Percentiles rank a stretch among this genome's conserved stretches.
These are phyloP conservation scores for Saccharata proteae DNA, from an alignment of 2,329 filamentous ascomycete species.

Conservation along the genomic window DNA sequence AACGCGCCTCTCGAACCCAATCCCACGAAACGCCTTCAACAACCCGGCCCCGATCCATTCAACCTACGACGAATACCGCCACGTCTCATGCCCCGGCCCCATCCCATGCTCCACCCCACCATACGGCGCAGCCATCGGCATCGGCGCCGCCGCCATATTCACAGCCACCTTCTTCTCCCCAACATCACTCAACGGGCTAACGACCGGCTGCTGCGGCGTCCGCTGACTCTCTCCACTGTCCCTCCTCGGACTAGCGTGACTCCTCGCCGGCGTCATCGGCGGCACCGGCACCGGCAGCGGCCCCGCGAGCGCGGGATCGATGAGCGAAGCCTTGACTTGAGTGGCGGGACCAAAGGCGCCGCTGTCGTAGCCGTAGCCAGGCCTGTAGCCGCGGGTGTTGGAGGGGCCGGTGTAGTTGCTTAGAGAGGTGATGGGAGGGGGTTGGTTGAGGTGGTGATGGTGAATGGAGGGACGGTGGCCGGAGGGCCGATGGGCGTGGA, in stretches of 20 bases:
- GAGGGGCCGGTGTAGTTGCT: conserved; percentile 6
- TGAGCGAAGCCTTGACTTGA: conserved; percentile 1
- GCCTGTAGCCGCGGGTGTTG: conserved; percentile 8
- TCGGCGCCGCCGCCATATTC: not conserved
- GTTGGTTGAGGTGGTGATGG: no score
- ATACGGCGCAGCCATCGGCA: not conserved
- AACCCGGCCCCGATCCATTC: no score
- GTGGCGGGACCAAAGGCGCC: conserved; percentile 7
- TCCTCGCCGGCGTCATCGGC: conserved; percentile 4
- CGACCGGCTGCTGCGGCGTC: conserved; percentile 7
- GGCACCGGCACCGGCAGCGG: conserved; percentile 1
- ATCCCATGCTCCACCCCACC: not conserved
- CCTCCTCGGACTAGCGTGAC: conserved; percentile 10
- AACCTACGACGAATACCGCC: conserved; percentile 6
- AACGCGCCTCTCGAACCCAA: no score
- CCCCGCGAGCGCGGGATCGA: not conserved
- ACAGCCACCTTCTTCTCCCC: conserved; percentile 2
- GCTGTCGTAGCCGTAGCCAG: conserved; percentile 8
- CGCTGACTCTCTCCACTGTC: conserved; percentile 19
- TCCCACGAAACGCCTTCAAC: no score
- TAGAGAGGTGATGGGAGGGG: not conserved
- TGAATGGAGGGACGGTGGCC: no score
- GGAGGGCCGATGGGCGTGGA: not conserved
- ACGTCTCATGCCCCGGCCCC: conserved; percentile 9
- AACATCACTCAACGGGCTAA: conserved; percentile 9